phyloP scores from a whole-genome alignment of 108 stramenopile genomes.

The Cyclotella distinguenda region DNA sequence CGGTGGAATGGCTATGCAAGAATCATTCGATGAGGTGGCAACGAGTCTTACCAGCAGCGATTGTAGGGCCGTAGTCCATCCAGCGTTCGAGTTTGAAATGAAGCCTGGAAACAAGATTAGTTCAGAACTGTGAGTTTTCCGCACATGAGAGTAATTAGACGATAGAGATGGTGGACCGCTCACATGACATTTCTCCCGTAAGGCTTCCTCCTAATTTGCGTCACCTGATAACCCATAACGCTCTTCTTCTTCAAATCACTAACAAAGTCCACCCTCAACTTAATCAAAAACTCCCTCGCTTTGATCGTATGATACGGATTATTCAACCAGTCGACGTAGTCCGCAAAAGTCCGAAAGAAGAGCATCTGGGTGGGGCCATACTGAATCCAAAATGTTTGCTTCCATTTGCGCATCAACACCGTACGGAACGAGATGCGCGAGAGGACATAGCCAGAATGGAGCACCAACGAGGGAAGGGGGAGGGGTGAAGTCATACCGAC shows the following conservation, averaged over 20 bases:
- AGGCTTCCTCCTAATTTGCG: slow-evolving; percentile 75
- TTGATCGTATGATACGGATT: slow-evolving; percentile 81
- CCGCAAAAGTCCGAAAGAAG: slow-evolving; percentile 70
- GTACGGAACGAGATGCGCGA: slow-evolving; percentile 87
- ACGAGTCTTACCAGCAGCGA: too few relatives aligned
- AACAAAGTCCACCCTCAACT: slow-evolving; percentile 86
- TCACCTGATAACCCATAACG: slow-evolving; percentile 87
- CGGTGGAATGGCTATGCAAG: too few relatives aligned
- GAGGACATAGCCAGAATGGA: slow-evolving; percentile 75
- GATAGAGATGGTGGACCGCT: too few relatives aligned
- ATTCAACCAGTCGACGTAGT: slow-evolving; percentile 88
- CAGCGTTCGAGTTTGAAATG: slow-evolving; percentile 91
- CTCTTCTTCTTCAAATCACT: slow-evolving; percentile 84
- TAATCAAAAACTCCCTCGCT: slow-evolving; percentile 82
- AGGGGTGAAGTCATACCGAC: slow-evolving; percentile 59
- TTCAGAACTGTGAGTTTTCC: too few relatives aligned
- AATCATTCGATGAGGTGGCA: too few relatives aligned
- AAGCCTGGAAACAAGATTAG: slow-evolving; percentile 20
- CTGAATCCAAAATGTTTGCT: slow-evolving; percentile 87
- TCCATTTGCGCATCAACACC: slow-evolving; percentile 89
- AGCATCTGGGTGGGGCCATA: slow-evolving; percentile 79
- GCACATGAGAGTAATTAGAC: too few relatives aligned
- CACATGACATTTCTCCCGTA: slow-evolving; percentile 81
- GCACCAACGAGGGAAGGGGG: slow-evolving; percentile 66
- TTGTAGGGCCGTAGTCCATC: slow-evolving; percentile 93